A percentile compares a stretch with the other conserved stretches of the same genome.
Evolutionary conservation across 257 asterid species (phyloP).

Genomic region (Solanum chmielewskii): DNA sequence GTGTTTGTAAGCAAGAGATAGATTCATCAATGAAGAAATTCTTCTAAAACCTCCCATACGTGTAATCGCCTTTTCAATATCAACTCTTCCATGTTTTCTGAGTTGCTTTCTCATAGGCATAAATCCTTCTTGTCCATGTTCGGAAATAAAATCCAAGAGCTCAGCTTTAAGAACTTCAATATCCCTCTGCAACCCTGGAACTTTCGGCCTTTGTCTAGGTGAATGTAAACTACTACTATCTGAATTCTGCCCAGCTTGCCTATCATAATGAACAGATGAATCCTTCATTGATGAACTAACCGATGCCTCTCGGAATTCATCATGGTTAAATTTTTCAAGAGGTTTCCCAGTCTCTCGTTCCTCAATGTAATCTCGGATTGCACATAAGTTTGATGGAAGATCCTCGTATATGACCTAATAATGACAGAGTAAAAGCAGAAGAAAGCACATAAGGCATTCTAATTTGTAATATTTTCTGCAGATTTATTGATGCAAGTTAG

Average conservation of each 20-base stretch:
- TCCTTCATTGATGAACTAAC: slow-evolving; percentile 6
- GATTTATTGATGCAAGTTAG: not conserved
- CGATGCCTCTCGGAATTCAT: slow-evolving; percentile 12
- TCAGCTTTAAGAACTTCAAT: slow-evolving; percentile 73
- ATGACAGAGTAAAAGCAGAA: not conserved
- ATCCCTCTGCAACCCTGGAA: slow-evolving; percentile 85
- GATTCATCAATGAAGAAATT: slow-evolving; percentile 64
- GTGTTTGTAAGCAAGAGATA: slow-evolving; percentile 87
- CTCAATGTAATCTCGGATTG: slow-evolving; percentile 78
- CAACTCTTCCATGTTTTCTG: slow-evolving; percentile 66
- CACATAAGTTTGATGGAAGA: slow-evolving; percentile 93
- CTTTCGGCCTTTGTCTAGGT: slow-evolving; percentile 53
- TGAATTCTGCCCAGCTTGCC: slow-evolving; percentile 15
- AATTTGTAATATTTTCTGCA: not conserved
- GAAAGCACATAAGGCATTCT: not conserved
- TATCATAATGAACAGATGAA: slow-evolving; percentile 3
- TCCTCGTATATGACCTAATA: slow-evolving; percentile 87
- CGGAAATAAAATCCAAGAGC: slow-evolving; percentile 66
- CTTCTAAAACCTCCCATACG: slow-evolving; percentile 91
- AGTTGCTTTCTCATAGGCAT: slow-evolving; percentile 99
- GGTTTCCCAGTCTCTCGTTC: slow-evolving; percentile 24
- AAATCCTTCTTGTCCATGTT: slow-evolving; percentile 90
- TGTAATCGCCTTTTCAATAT: slow-evolving; percentile 86
- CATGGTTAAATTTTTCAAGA: slow-evolving; percentile 2
- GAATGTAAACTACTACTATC: slow-evolving; percentile 23